A percentile compares a stretch with the other conserved stretches of the same genome.
Conservation (phyloP, 2,329 filamentous ascomycete species). For the Curvularia verruculosa region DNA sequence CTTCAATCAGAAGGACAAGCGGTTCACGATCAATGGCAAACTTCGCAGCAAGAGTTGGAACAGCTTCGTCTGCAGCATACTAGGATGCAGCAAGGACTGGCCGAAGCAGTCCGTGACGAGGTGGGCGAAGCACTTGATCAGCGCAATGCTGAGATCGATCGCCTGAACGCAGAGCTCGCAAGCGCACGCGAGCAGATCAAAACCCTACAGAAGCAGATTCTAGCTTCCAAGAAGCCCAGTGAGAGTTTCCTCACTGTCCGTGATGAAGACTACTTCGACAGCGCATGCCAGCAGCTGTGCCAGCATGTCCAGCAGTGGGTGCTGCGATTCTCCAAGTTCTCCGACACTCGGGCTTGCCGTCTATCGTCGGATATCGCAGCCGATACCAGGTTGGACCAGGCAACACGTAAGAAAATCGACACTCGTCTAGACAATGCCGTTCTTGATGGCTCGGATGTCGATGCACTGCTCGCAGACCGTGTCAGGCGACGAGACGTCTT, state of each 20-base stretch:
- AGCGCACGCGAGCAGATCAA: constrained; percentile 68
- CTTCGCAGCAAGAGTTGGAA: constrained; percentile 71
- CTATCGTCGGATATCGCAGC: constrained; percentile 83
- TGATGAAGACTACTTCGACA: constrained; percentile 95
- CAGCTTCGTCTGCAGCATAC: constrained; percentile 68
- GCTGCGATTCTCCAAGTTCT: constrained; percentile 95
- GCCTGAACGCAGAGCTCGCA: constrained; percentile 78
- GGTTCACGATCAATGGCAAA: constrained; percentile 60
- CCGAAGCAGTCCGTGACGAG: constrained; percentile 65
- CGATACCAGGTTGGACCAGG: constrained; percentile 42
- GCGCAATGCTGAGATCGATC: constrained; percentile 83
- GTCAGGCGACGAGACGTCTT: constrained; percentile 90
- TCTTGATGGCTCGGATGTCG: constrained; percentile 91
- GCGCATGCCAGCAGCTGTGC: constrained; percentile 90
- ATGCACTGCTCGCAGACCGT: constrained; percentile 84
- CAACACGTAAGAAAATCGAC: constrained; percentile 76
- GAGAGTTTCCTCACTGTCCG: constrained; percentile 79
- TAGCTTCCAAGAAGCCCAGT: constrained; percentile 60
- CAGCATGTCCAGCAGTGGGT: constrained; percentile 98
- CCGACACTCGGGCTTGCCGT: constrained; percentile 86
- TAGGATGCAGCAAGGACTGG: constrained; percentile 67
- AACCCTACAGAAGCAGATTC: constrained; percentile 64
- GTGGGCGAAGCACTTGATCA: constrained; percentile 71
- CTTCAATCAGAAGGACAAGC: constrained; percentile 69
- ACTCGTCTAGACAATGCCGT: constrained; percentile 93